Percentiles rank a stretch among this genome's conserved stretches.
phyloP scores from a whole-genome alignment of 83 land plant genomes.

The Picea engelmannii region DNA sequence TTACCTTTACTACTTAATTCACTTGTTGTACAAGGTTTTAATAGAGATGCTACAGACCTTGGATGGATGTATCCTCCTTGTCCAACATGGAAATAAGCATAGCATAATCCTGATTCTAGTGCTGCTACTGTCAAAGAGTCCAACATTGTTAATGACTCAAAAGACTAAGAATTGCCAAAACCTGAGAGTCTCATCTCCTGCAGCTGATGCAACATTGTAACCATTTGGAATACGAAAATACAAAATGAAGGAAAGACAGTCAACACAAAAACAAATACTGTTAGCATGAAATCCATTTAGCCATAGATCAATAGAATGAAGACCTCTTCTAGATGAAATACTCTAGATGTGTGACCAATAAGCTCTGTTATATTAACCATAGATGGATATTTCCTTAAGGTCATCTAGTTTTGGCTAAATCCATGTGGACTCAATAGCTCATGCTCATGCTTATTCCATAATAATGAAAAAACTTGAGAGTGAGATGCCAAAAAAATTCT shows the following conservation, averaged over 20 bases:
- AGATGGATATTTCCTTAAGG: conserved; percentile 82
- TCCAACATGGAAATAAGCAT: too few species aligned
- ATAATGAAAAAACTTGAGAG: conserved; percentile 65
- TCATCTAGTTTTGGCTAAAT: conserved; percentile 60
- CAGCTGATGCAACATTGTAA: conserved; percentile 66
- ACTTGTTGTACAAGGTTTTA: too few species aligned
- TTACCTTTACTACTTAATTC: too few species aligned
- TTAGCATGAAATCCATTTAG: background rate
- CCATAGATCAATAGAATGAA: too few species aligned
- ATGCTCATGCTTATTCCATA: conserved; percentile 69
- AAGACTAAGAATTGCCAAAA: conserved; percentile 52
- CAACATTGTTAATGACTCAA: too few species aligned
- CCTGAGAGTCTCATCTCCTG: conserved; percentile 66
- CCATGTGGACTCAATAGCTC: conserved; percentile 84
- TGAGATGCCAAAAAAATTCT: conserved; percentile 75
- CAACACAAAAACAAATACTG: too few species aligned
- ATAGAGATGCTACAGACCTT: too few species aligned
- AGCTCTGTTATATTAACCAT: conserved; percentile 80
- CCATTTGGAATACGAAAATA: conserved; percentile 64
- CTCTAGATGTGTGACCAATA: conserved; percentile 20
- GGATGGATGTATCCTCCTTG: too few species aligned
- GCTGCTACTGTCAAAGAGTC: too few species aligned
- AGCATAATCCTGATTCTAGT: too few species aligned
- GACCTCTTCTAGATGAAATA: conserved; percentile 75
- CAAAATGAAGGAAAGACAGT: too few species aligned